Evolutionary conservation across 768 basidiomycete genomes (phyloP), one percentile per base, ranked within the genome.

Genomic region (Thelephora aurantiotincta): DNA sequence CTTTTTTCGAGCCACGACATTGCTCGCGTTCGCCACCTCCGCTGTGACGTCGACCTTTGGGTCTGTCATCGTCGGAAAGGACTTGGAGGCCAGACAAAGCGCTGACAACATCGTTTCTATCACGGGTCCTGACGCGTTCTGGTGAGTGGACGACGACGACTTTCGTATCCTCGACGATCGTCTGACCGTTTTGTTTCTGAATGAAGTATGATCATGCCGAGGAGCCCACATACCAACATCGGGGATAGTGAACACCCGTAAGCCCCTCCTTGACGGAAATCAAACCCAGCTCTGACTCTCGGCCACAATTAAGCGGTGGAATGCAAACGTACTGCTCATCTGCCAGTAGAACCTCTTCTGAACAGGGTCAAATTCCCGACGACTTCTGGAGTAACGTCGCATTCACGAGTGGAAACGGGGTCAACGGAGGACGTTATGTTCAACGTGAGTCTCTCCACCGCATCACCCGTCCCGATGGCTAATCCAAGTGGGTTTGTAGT

Each of bases 311-410:
- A 30, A 30, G 26, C 0, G 74, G 74, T 14, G 74, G 75, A 3
- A 75, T 68, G 60, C 69, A 70, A 51, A 70, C 69, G 0, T 78
- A 75, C 55, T 78, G 76, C 52, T 71, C 75, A 1, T 56, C 70
- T 1, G 56, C 59, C 0, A 74, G 67, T 0, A 60, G 61, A 26
- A 66, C 60, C 53, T 67, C 69, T 0, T 35, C 61, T 13, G 50
- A 53, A 7, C 75, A 77, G 53, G 75, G 76, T 16, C 58, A 64
- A 48, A 58, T 77, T 1, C 65, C 73, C 0, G 50, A 52, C 11
- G 58, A 67, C 43, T 77, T 76, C 53, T 78, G 75, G 75, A 66
- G 63, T 43, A 66, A 71, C 38, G 69, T 77, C 22, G 68, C 57
- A 23, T 71, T 70, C 56, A 65, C 63, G 55, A 64, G 59, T 12